Conservation (phyloP, 1,284 basidiomycete genomes). For the Schizophyllum amplum region DNA sequence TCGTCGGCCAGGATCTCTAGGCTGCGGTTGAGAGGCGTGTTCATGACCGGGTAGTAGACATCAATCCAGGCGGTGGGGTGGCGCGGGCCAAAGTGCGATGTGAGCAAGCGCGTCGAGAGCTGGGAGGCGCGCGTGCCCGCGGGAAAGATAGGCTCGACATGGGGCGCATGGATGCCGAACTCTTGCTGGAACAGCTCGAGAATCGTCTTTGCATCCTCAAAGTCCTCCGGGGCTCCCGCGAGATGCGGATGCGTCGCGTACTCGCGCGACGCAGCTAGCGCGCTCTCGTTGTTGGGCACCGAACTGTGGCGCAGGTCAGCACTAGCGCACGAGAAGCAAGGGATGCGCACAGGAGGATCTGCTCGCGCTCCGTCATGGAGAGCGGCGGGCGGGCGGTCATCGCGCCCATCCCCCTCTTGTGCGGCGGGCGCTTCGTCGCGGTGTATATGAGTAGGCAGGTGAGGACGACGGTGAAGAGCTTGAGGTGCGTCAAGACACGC, state of each 20-base stretch:
- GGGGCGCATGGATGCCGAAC: conserved; percentile 31
- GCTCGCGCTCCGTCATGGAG: conserved; percentile 11
- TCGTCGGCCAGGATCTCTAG: conserved; percentile 52
- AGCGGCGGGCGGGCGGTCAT: not conserved
- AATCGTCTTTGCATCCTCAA: conserved; percentile 40
- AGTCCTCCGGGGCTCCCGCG: conserved; percentile 43
- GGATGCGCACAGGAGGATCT: conserved; percentile 9
- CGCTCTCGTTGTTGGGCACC: conserved; percentile 12
- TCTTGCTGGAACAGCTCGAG: conserved; percentile 41
- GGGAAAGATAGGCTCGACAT: conserved; percentile 34
- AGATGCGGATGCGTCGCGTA: conserved; percentile 47
- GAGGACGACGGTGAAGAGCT: not conserved
- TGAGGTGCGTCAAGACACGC: not conserved
- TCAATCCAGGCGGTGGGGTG: conserved; percentile 13
- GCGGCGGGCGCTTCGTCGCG: not conserved
- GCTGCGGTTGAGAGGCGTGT: conserved; percentile 59
- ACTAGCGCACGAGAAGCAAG: not conserved
- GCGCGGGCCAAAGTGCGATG: conserved; percentile 5
- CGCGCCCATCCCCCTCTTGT: not conserved
- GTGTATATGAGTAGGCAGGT: not conserved
- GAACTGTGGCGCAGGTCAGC: conserved; percentile 4
- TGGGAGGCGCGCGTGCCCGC: conserved; percentile 43
- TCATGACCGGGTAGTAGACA: conserved; percentile 51
- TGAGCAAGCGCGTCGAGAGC: conserved; percentile 9
- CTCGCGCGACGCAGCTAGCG: conserved; percentile 29